phyloP scores from a whole-genome alignment of 805 yeast genomes.

The Tetrapisispora arboricola region DNA sequence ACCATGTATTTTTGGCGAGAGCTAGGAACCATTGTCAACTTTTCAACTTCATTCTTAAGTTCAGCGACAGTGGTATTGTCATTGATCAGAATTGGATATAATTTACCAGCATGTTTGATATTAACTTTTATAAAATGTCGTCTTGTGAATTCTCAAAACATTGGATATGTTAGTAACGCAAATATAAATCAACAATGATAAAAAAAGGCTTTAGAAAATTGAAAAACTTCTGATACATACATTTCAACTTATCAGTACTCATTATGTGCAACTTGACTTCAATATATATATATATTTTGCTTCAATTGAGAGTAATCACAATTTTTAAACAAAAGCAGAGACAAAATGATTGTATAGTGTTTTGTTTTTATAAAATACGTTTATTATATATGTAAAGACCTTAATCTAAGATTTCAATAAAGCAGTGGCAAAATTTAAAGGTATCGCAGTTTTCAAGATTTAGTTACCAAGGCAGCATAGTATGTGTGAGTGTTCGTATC shows the following conservation, averaged over 20 bases:
- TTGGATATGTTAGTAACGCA: constrained; percentile 1
- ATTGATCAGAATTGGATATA: constrained; percentile 37
- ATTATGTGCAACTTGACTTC: background rate
- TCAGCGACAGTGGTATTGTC: constrained; percentile 36
- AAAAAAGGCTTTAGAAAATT: background rate
- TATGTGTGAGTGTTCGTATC: too few species aligned
- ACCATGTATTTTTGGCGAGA: constrained; percentile 83
- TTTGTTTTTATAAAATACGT: too few species aligned
- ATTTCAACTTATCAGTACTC: constrained; percentile 2
- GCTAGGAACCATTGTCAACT: constrained; percentile 72
- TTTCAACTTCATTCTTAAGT: constrained; percentile 57
- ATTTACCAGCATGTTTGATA: constrained; percentile 62
- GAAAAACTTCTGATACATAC: background rate
- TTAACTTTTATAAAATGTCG: constrained; percentile 11
- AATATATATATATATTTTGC: too few species aligned
- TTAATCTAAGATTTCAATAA: background rate
- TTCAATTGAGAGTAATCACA: too few species aligned
- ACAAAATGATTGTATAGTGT: too few species aligned
- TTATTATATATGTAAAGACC: background rate
- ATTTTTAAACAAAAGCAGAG: too few species aligned
- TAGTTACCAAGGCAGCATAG: too few species aligned
- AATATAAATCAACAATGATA: too few species aligned
- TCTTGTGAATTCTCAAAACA: background rate
- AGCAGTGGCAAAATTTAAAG: constrained; percentile 1
- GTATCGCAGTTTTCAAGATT: too few species aligned